A percentile compares a stretch with the other conserved stretches of the same genome.
phyloP scores from a whole-genome alignment of 176 grass and related monocot genomes.

The Pharus latifolius region DNA sequence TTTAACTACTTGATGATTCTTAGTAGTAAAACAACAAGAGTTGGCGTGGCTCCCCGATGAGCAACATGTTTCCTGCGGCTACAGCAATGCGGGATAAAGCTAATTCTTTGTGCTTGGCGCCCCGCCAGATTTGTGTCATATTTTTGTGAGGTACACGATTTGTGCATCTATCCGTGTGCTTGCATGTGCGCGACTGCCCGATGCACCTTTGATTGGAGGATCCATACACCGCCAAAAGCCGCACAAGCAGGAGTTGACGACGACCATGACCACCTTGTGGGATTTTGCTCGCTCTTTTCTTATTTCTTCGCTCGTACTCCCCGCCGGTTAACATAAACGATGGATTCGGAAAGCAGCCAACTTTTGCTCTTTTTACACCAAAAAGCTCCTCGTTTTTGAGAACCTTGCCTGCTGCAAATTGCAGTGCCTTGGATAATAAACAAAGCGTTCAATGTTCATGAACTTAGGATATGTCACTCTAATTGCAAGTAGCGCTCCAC shows the following conservation, averaged over 20 bases:
- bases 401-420: not conserved
- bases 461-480: conserved; percentile 1
- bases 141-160: not conserved
- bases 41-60: not conserved
- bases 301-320: too few relatives aligned
- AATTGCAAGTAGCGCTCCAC: too few relatives aligned
- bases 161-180: not conserved
- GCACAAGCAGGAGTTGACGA: conserved; percentile 19
- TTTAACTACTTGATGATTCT: too few relatives aligned
- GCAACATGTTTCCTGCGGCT: not conserved
- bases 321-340: too few relatives aligned
- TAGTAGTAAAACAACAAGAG: too few relatives aligned
- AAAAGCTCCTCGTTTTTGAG: not conserved
- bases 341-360: not conserved
- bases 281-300: not conserved
- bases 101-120: not conserved
- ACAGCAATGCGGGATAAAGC: not conserved
- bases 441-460: not conserved
- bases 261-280: not conserved
- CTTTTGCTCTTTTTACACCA: not conserved
- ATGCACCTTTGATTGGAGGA: conserved; percentile 4
- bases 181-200: not conserved
- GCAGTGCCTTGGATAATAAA: conserved; percentile 3
- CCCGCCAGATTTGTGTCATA: not conserved
- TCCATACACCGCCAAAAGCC: conserved; percentile 11